These are phyloP conservation scores for Mycena albidolilacea DNA, from an alignment of 768 basidiomycete species.

Conservation along the genomic window DNA sequence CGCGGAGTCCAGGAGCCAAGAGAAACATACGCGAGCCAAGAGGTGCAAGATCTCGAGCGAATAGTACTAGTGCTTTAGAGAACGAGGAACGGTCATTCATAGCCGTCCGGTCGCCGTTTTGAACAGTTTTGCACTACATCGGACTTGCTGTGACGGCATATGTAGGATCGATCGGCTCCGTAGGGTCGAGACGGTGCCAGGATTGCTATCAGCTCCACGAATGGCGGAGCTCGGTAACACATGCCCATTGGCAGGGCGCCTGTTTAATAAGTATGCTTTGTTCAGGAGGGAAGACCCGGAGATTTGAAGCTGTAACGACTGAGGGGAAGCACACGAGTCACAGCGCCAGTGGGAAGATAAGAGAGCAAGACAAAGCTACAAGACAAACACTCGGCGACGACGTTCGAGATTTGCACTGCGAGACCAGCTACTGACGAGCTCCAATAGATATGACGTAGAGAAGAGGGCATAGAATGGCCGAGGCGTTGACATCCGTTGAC, in stretches of 20 bases:
- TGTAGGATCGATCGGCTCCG: neutral
- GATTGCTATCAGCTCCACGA: constrained; percentile 1
- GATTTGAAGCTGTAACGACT: neutral
- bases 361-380: neutral
- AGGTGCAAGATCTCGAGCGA: too few species aligned
- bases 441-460: neutral
- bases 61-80: neutral
- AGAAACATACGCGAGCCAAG: neutral
- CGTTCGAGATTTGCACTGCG: neutral
- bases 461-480: neutral
- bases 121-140: too few species aligned
- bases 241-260: too few species aligned
- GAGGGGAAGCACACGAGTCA: neutral
- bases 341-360: neutral
- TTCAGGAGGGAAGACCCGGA: neutral
- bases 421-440: neutral
- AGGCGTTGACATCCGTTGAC: neutral
- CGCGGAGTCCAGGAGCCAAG: neutral
- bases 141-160: too few species aligned
- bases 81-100: too few species aligned
- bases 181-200: neutral
- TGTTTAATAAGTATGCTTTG: too few species aligned
- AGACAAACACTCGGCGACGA: neutral
- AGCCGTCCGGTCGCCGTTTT: too few species aligned
- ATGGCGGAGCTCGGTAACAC: neutral